Base-by-base conservation (phyloP, 352 stramenopile species). In the Phytopythium montanum region DNA sequence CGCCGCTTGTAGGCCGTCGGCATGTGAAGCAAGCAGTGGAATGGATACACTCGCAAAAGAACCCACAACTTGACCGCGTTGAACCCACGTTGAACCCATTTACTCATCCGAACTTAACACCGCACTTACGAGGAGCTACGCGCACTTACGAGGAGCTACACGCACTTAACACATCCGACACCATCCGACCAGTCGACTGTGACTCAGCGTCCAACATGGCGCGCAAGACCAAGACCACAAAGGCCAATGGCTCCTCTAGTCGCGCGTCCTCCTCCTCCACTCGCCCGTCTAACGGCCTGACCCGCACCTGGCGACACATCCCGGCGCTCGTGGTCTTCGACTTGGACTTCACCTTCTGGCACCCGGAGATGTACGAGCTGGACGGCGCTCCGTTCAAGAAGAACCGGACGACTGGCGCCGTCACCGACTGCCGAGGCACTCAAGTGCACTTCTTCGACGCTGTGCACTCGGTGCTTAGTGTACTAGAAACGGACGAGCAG, bases 321-420 rank as follows among this genome's bases (percentile, higher is more conserved):
- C 81, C 81, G 18, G 67, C 63, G n/a, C 76, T 91, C 44, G 79
- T 89, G 44, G 76, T 91, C 14, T 91, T 91, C 49, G 81, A 91
- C 44, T 60, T 91, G 41, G 81, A 91, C 69, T 88, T 88, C 58
- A 92, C 81, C 49, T 61, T 92, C 25, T 92, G 87, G 84, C 79
- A 80, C 51, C 87, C 85, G 1, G 87, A 94, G 65, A 90, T 95
- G 82, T 94, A 94, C 66, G 81, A 94, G 66, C 76, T 95, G 28
- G 71, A 80, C 62, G 87, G 87, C 61, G 68, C 81, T 59, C 87
- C 87, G 52, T 96, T 94, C 78, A 72, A 69, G 54, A 88, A 88
- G 62, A 70, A 85, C 62, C 18, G 69, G 19, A 73, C 51, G 21
- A 80, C 76, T 4, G 85, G 87, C 21, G 78, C 66, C 44, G 83